These are phyloP conservation scores for Pyricularia grisea DNA, from an alignment of 2,329 filamentous ascomycete species.

Conservation along the genomic window DNA sequence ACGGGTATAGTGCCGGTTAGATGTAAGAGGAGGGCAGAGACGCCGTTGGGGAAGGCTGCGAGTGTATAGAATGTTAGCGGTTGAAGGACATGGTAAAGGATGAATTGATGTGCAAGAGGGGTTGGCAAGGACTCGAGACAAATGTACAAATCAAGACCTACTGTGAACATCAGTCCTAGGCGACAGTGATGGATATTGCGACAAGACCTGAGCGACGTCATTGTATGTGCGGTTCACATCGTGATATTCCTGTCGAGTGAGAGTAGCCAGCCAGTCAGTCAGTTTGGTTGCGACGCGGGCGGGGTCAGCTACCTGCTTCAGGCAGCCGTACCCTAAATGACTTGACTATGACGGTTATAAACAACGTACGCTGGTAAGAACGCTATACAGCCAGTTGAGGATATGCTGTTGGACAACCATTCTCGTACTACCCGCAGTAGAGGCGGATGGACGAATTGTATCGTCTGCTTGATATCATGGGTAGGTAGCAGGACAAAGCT, in stretches of 20 bases:
- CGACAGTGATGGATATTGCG: slow-evolving; percentile 68
- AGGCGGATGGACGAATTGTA: not conserved
- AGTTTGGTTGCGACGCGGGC: not conserved
- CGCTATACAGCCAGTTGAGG: slow-evolving; percentile 90
- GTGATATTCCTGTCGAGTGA: slow-evolving; percentile 69
- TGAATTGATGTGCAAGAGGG: too few species aligned
- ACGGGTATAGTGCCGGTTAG: slow-evolving; percentile 87
- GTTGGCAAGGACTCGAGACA: not conserved
- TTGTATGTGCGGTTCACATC: slow-evolving; percentile 90
- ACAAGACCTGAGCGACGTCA: slow-evolving; percentile 76
- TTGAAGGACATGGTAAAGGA: slow-evolving; percentile 12
- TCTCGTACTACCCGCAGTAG: slow-evolving; percentile 1
- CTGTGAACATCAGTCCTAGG: slow-evolving; percentile 94
- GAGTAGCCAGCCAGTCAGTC: too few species aligned
- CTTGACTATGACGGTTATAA: not conserved
- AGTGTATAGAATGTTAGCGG: slow-evolving; percentile 1
- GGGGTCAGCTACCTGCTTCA: slow-evolving; percentile 7
- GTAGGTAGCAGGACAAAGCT: not conserved
- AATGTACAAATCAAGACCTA: slow-evolving; percentile 30
- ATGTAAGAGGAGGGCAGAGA: slow-evolving; percentile 76
- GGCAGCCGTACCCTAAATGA: not conserved
- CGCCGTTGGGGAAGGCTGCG: slow-evolving; percentile 78
- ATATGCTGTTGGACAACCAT: slow-evolving; percentile 80
- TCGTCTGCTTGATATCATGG: not conserved
- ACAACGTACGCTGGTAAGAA: slow-evolving; percentile 66